Evolutionary conservation across 2,329 filamentous ascomycete genomes (phyloP), one percentile per base, ranked within the genome.

Genomic region (Venturia asperata): DNA sequence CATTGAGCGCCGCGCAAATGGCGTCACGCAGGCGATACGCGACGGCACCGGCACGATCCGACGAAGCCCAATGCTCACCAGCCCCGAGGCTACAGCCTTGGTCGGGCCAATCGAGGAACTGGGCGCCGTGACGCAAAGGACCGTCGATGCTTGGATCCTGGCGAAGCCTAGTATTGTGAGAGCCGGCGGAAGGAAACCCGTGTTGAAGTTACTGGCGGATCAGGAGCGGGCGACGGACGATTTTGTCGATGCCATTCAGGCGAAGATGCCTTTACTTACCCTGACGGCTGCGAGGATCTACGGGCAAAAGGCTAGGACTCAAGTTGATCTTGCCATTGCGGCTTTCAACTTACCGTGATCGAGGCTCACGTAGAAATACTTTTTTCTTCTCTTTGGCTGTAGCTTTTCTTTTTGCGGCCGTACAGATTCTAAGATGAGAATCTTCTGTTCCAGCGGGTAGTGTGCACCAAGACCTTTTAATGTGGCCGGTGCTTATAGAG

Each of bases 61-160:
- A 19, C 19, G 34, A 41, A 11, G 17, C n/a, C 5, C 58, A 2
- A 61, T 24, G n/a, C n/a, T 61, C 27, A 61, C 1, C 15, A 9
- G 13, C 34, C 9, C 21, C 34, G 58, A 61, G n/a, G 34, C 58
- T 34, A 21, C 34, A 3, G 11, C 37, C 1, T 21, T 10, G 5
- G 19, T 61, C 10, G 37, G 19, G 1, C 34, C 58, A 2, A 27
- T 61, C n/a, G 37, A 61, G 21, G 41, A 61, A 13, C 41, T 61
- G 19, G 58, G 37, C 4, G 4, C 7, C 1, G n/a, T 37, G 19
- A 61, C 58, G 10, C 58, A 61, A 61, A 61, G 34, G 15, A 17
- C 58, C 24, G 58, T 61, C 34, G 58, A 61, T 27, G 19, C 58
- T 37, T 61, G 58, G 58, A 61, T 61, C 24, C 19, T 11, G 2